Evolutionary conservation across 371 early-diverging fungal genomes (phyloP).

Genomic region (Apophysomyces elegans): DNA sequence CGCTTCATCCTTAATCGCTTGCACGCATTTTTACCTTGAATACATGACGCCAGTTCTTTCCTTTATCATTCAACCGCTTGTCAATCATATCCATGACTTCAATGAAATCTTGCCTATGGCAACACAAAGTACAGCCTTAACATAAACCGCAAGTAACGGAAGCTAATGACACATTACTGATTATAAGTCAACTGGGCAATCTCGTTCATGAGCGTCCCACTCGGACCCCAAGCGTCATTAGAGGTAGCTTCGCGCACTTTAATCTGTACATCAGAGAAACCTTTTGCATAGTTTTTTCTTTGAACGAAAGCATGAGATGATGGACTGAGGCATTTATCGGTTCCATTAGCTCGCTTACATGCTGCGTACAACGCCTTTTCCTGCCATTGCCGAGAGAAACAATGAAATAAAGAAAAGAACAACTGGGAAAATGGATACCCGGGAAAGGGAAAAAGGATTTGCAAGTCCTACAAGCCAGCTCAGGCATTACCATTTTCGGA

Average conservation of each 20-base stretch:
- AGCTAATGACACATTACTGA: conserved; percentile 59
- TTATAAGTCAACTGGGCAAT: conserved; percentile 85
- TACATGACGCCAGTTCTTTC: conserved; percentile 97
- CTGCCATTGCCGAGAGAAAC: conserved; percentile 30
- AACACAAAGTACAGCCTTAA: neutral
- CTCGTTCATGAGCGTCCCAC: conserved; percentile 79
- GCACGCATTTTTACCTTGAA: conserved; percentile 74
- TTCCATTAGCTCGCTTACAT: conserved; percentile 32
- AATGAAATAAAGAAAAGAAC: conserved; percentile 1
- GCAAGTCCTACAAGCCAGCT: conserved; percentile 7
- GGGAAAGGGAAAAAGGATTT: conserved; percentile 9
- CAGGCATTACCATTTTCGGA: conserved; percentile 6
- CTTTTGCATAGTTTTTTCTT: conserved; percentile 94
- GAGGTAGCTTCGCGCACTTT: conserved; percentile 94
- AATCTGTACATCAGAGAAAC: conserved; percentile 91
- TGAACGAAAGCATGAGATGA: conserved; percentile 8
- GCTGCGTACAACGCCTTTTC: conserved; percentile 55
- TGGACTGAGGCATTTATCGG: neutral
- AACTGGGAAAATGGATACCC: neutral
- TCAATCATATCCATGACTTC: conserved; percentile 97
- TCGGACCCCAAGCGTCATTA: conserved; percentile 88
- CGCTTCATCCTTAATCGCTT: neutral
- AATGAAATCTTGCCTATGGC: conserved; percentile 77
- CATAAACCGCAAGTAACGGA: neutral
- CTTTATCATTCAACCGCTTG: conserved; percentile 93